Conservation (phyloP, 805 yeast species). For the Spathaspora passalidarum region DNA sequence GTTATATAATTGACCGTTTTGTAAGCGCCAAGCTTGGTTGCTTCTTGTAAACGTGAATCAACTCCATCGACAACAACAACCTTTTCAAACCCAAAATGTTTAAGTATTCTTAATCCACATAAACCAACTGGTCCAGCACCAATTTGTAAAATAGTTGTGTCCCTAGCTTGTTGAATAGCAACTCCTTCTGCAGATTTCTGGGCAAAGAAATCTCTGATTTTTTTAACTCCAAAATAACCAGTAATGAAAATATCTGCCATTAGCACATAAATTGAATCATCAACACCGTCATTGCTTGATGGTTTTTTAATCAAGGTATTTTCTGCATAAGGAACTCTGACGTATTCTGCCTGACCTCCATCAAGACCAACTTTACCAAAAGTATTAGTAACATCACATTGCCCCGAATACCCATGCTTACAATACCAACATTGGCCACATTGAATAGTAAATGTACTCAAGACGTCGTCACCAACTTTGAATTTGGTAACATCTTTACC, state of each 20-base stretch:
- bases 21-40: constrained; percentile 47
- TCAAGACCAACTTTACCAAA: constrained; percentile 57
- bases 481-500: constrained; percentile 34
- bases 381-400: constrained; percentile 52
- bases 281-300: constrained; percentile 17
- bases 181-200: constrained; percentile 23
- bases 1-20: constrained; percentile 42
- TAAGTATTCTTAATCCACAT: constrained; percentile 47
- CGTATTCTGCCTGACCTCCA: constrained; percentile 65
- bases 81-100: constrained; percentile 40
- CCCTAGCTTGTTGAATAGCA: constrained; percentile 8
- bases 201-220: constrained; percentile 41
- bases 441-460: constrained; percentile 51
- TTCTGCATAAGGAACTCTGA: constrained; percentile 56
- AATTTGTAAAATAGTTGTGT: constrained; percentile 45
- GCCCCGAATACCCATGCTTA: constrained; percentile 50
- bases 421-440: constrained; percentile 64
- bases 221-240: constrained; percentile 57
- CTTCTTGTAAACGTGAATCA: constrained; percentile 44
- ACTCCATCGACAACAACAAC: constrained; percentile 50
- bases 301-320: constrained; percentile 48
- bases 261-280: constrained; percentile 47
- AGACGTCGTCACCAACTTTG: constrained; percentile 44
- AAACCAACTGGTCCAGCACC: constrained; percentile 65
- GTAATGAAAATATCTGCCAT: constrained; percentile 68